Evolutionary conservation across 768 basidiomycete genomes (phyloP), one percentile per base, ranked within the genome.

Genomic region (Calvatia gigantea): DNA sequence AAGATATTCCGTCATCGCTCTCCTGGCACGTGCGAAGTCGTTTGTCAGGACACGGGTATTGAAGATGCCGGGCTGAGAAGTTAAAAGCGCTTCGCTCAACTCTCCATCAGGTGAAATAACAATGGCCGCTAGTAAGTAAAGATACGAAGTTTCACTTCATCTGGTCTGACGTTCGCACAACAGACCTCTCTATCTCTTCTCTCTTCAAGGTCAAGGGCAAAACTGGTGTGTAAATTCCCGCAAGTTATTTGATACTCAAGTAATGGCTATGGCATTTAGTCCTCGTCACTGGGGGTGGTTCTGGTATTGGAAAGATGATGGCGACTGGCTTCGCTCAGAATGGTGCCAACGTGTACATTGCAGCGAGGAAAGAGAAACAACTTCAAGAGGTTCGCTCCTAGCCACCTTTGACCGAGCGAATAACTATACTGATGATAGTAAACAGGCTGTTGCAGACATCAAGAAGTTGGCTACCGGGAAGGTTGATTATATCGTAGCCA

Each of bases 271-370:
- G 37, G 23, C n/a, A n/a, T 33, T 21, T 52, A 87, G 89, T 87
- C 47, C 81, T 92, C 43, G 81, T 92, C 17, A 93, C 90, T 1
- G 92, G 92, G 2, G 92, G 92, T 19, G 84, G 88, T 45, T 86
- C 87, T 37, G 92, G 92, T 1, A 82, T 95, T 42, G 92, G 92
- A 6, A 85, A 82, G 64, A 87, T 91, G 81, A 92, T 94, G 62
- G 91, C 93, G 21, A 73, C 83, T 0, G 86, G 89, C 1, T 86
- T 91, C 61, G 89, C 87, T 1, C 82, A 86, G 70, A 94, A 94
- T 63, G 93, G 93, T 11, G 90, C 87, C 31, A 87, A 84, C 62
- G 93, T 96, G 38, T 94, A 94, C 72, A 93, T 95, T 61, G 91
- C 93, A 12, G 86, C 90, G 9, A 78, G 93, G 53, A 94, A 92